Conservation (phyloP, 2,329 filamentous ascomycete species). For the Alternaria hordeiaustralica region DNA sequence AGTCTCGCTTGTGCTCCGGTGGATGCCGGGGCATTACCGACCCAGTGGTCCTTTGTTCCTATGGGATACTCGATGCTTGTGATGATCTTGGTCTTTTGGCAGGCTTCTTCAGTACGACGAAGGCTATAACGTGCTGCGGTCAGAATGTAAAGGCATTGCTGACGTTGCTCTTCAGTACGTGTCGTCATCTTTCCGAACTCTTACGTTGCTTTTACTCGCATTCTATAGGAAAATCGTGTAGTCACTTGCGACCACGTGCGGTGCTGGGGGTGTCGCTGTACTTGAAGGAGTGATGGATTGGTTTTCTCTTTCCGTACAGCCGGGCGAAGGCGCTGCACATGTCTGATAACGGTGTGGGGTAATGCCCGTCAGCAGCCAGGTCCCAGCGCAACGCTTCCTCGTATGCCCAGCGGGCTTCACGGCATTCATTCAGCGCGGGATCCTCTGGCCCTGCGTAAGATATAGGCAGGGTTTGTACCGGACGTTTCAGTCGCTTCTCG, state of each 20-base stretch:
- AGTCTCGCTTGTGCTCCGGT: neutral
- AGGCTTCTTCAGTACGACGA: neutral
- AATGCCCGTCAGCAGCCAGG: constrained; percentile 16
- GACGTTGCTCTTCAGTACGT: neutral
- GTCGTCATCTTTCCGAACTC: neutral
- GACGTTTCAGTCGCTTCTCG: constrained; percentile 31
- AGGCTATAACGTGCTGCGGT: neutral
- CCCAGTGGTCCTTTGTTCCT: constrained; percentile 1
- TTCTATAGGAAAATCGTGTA: neutral
- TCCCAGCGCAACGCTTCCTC: constrained; percentile 1
- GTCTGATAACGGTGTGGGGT: constrained; percentile 21
- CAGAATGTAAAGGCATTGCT: neutral
- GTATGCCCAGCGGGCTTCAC: constrained; percentile 6
- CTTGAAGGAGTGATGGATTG: neutral
- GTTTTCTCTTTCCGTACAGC: constrained; percentile 1
- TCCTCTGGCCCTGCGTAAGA: constrained; percentile 3
- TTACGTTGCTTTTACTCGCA: neutral
- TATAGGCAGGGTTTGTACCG: constrained; percentile 13
- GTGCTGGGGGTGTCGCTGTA: neutral
- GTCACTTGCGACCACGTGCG: neutral
- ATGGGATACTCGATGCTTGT: neutral
- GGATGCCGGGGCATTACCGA: neutral
- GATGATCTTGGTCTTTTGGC: neutral
- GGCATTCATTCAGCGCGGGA: neutral
- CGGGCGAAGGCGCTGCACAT: constrained; percentile 11